phyloP scores from a whole-genome alignment of 345 rosid species.

The Clausena lansium region DNA sequence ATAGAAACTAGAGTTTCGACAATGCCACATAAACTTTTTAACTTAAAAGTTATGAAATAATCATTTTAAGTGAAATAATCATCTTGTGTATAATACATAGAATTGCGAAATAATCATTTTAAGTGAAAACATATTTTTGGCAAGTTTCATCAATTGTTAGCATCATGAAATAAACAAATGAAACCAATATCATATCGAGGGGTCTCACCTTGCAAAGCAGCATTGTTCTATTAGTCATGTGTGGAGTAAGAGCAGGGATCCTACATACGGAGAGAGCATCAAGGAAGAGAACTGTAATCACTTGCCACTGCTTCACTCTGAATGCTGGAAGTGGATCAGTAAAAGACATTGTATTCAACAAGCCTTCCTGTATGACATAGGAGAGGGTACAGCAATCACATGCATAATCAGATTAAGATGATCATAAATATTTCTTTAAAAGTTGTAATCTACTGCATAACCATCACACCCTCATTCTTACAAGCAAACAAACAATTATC shows the following conservation, averaged over 20 bases:
- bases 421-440: background rate
- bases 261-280: constrained; percentile 77
- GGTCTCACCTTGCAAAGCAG: constrained; percentile 51
- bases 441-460: background rate
- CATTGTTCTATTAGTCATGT: constrained; percentile 43
- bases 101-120: background rate
- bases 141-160: background rate
- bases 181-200: background rate
- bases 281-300: constrained; percentile 63
- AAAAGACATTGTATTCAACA: constrained; percentile 87
- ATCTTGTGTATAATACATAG: background rate
- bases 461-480: background rate
- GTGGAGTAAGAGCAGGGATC: constrained; percentile 58
- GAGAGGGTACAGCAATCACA: background rate
- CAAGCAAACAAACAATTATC: background rate
- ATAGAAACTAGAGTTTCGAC: background rate
- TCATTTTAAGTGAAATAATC: background rate
- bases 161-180: background rate
- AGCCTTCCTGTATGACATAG: constrained; percentile 43
- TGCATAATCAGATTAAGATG: background rate
- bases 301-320: constrained; percentile 74
- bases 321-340: constrained; percentile 67
- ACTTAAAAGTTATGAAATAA: background rate
- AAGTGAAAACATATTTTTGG: background rate
- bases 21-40: background rate